Percentiles rank a stretch among this genome's conserved stretches.
These are phyloP conservation scores for Tuber magnatum DNA, from an alignment of 495 filamentous ascomycete species.

Conservation along the genomic window DNA sequence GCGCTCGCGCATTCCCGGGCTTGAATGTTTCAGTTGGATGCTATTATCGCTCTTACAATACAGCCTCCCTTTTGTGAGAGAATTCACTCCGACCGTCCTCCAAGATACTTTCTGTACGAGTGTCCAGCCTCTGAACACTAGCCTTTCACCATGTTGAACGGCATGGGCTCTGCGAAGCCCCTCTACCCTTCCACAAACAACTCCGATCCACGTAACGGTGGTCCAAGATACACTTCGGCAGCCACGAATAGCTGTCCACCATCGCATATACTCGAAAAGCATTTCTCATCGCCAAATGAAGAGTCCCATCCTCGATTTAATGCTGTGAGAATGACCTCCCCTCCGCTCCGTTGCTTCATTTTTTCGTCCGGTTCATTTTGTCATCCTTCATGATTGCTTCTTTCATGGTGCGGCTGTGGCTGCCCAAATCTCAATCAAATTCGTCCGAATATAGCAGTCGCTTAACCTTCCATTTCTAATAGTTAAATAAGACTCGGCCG, in stretches of 20 bases:
- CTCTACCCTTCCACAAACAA: slow-evolving; percentile 35
- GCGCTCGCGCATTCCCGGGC: not conserved
- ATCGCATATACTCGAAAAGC: slow-evolving; percentile 34
- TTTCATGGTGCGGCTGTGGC: not conserved
- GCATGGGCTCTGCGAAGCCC: slow-evolving; percentile 32
- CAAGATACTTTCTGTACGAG: not conserved
- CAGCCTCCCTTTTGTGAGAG: not conserved
- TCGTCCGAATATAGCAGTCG: slow-evolving; percentile 2
- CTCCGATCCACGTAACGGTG: slow-evolving; percentile 26
- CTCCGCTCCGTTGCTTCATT: not conserved
- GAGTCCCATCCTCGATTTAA: slow-evolving; percentile 39
- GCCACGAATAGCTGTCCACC: slow-evolving; percentile 35
- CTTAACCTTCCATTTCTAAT: slow-evolving; percentile 9
- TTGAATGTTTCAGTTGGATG: not conserved
- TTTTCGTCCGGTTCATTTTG: not conserved
- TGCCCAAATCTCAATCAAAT: slow-evolving; percentile 3
- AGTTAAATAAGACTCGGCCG: slow-evolving; percentile 35
- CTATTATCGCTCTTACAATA: not conserved
- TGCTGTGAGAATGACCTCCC: slow-evolving; percentile 31
- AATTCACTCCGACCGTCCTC: not conserved
- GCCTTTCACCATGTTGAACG: slow-evolving; percentile 24
- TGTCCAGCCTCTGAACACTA: not conserved
- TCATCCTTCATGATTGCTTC: not conserved
- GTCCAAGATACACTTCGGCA: slow-evolving; percentile 28
- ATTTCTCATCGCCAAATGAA: slow-evolving; percentile 38